Evolutionary conservation across 768 basidiomycete genomes (phyloP).

Genomic region (Suillus spraguei): DNA sequence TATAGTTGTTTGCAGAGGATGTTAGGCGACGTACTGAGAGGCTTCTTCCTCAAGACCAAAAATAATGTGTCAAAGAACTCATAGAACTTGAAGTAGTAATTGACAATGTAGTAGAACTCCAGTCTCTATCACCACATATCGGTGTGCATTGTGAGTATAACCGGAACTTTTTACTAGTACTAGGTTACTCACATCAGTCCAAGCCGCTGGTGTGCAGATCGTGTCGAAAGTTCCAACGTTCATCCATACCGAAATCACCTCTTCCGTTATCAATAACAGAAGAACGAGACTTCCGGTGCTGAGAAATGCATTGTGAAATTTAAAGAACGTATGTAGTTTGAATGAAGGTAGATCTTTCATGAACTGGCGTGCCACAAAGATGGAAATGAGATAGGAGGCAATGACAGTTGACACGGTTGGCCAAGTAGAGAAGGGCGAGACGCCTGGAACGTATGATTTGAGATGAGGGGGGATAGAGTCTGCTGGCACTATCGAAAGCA

Average conservation of each 20-base stretch:
- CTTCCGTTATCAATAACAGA: constrained; percentile 82
- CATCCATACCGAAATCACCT: constrained; percentile 78
- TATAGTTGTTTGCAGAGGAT: constrained; percentile 8
- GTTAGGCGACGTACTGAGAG: constrained; percentile 62
- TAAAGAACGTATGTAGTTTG: constrained; percentile 79
- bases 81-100: constrained; percentile 97
- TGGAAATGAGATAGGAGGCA: constrained; percentile 76
- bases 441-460: constrained; percentile 68
- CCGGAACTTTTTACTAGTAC: background rate
- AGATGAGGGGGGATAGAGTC: constrained; percentile 58
- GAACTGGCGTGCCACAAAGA: constrained; percentile 79
- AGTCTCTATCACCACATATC: constrained; percentile 60
- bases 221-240: constrained; percentile 74
- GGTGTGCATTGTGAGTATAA: constrained; percentile 4
- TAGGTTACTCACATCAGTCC: constrained; percentile 71
- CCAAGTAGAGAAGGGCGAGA: constrained; percentile 79
- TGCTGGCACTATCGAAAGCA: constrained; percentile 52
- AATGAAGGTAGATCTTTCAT: constrained; percentile 78
- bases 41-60: constrained; percentile 96
- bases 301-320: constrained; percentile 85
- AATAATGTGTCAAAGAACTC: constrained; percentile 95
- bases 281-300: constrained; percentile 79
- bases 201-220: constrained; percentile 72
- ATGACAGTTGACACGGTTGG: constrained; percentile 69
- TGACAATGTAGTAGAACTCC: constrained; percentile 95